Base-by-base conservation (phyloP, 768 basidiomycete species). In the Dacryopinax primogenitus region DNA sequence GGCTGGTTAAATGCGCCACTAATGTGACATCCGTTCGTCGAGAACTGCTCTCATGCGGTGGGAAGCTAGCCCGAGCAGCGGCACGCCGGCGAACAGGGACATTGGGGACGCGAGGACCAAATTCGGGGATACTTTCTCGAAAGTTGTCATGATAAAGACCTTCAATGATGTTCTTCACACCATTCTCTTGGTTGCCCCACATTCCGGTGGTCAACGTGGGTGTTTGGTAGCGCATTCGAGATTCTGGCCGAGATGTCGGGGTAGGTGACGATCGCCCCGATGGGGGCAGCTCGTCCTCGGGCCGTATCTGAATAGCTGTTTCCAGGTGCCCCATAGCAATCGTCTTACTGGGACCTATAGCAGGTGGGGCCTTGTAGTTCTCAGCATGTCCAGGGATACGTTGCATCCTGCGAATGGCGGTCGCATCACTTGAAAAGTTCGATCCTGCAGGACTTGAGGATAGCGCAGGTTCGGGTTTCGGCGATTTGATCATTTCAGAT, bases 91-190 rank as follows among this genome's bases (percentile, higher is more conserved):
- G 83, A 23, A 90, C 75, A 37, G 92, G 86, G 0, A 90, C 90
- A 66, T 90, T 86, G 65, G 88, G 85, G 3, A 94, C 83, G 63
- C 83, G 83, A 2, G 94, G 93, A 4, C 95, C 95, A 71, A 99
- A 95, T 70, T 99, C 94, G 32, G 87, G 81, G 66, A 92, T 85
- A 1, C 92, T 79, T 66, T 96, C 92, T 28, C 86, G 85, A 71
- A 77, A 77, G 67, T 86, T 90, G 72, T 94, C 92, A 36, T 91
- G 78, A 72, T 92, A 97, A 23, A 94, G 78, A 65, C 90, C 87
- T 72, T 98, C 96, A 23, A 99, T 78, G 13, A 98, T 78, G 62
- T 89, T 88, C 71, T 83, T 88, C 70, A 98, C 90, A 9, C 88
- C 90, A 45, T 89, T 86, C 71, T 98, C 95, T 70, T 88, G 88